These are phyloP conservation scores for Annulohypoxylon truncatum DNA, from an alignment of 2,329 filamentous ascomycete genomes.

Conservation along the genomic window DNA sequence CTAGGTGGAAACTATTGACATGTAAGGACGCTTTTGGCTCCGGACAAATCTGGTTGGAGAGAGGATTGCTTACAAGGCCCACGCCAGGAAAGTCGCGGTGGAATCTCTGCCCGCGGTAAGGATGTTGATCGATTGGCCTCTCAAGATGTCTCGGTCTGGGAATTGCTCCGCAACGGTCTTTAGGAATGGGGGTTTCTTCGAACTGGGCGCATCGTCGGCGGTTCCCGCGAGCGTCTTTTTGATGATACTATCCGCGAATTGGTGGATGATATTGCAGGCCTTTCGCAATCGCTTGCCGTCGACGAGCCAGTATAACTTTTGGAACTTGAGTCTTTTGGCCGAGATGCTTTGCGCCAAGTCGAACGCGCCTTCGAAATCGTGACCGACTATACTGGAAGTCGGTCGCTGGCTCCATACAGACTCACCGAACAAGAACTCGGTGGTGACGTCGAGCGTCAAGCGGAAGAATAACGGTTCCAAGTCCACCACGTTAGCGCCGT, in stretches of 20 bases:
- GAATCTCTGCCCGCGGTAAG: slow-evolving; percentile 46
- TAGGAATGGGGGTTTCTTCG: slow-evolving; percentile 41
- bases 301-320: slow-evolving; percentile 43
- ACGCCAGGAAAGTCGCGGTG: slow-evolving; percentile 43
- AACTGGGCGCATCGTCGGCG: slow-evolving; percentile 13
- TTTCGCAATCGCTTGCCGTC: slow-evolving; percentile 31
- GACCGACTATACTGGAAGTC: slow-evolving; percentile 19
- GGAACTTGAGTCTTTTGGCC: slow-evolving; percentile 37
- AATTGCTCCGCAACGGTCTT: slow-evolving; percentile 38
- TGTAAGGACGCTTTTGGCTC: not conserved
- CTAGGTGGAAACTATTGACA: slow-evolving; percentile 37
- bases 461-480: slow-evolving; percentile 46
- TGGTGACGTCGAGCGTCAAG: slow-evolving; percentile 44
- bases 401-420: slow-evolving; percentile 37
- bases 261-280: slow-evolving; percentile 39
- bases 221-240: slow-evolving; percentile 37
- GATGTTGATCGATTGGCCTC: slow-evolving; percentile 46
- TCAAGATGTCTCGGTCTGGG: slow-evolving; percentile 36
- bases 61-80: slow-evolving; percentile 41
- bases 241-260: slow-evolving; percentile 43
- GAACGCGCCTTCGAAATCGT: slow-evolving; percentile 40
- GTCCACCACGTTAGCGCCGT: slow-evolving; percentile 35
- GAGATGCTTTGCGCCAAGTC: slow-evolving; percentile 41
- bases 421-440: slow-evolving; percentile 47
- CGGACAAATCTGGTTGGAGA: not conserved